Evolutionary conservation across 2,329 filamentous ascomycete genomes (phyloP).

Genomic region (Pezicula neosporulosa): DNA sequence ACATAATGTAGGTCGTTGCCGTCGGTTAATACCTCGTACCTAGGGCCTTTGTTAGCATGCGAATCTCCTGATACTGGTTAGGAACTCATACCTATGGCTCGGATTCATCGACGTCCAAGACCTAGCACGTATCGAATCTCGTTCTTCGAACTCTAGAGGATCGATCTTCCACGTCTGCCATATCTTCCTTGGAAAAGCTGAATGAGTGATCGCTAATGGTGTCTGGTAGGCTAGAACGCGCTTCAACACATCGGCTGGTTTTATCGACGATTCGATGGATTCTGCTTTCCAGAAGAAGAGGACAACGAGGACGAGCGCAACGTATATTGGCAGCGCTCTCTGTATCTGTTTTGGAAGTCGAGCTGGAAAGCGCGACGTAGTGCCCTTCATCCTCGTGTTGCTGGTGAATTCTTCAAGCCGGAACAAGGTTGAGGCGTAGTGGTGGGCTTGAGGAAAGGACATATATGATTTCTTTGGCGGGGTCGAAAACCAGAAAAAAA

Average conservation of each 20-base stretch:
- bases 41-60: constrained; percentile 8
- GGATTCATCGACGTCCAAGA: constrained; percentile 65
- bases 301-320: constrained; percentile 18
- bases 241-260: constrained; percentile 3
- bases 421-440: too few species aligned
- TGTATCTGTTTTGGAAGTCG: constrained; percentile 15
- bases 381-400: constrained; percentile 6
- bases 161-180: constrained; percentile 73
- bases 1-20: constrained; percentile 62
- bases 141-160: constrained; percentile 59
- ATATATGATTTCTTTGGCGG: too few species aligned
- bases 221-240: constrained; percentile 20
- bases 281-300: constrained; percentile 19
- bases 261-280: constrained; percentile 5
- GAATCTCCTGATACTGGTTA: constrained; percentile 50
- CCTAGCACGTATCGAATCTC: constrained; percentile 53
- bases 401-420: background rate
- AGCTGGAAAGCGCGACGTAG: constrained; percentile 1
- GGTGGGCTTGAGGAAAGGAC: too few species aligned
- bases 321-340: constrained; percentile 22
- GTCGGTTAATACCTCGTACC: constrained; percentile 46
- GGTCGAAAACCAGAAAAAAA: too few species aligned
- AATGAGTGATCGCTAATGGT: constrained; percentile 14
- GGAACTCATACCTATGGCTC: constrained; percentile 39
- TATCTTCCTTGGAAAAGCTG: constrained; percentile 58